Percentiles rank a stretch among this genome's conserved stretches.
These are phyloP conservation scores for Pyrrhoderma noxium DNA, from an alignment of 1,284 basidiomycete genomes.

Conservation along the genomic window DNA sequence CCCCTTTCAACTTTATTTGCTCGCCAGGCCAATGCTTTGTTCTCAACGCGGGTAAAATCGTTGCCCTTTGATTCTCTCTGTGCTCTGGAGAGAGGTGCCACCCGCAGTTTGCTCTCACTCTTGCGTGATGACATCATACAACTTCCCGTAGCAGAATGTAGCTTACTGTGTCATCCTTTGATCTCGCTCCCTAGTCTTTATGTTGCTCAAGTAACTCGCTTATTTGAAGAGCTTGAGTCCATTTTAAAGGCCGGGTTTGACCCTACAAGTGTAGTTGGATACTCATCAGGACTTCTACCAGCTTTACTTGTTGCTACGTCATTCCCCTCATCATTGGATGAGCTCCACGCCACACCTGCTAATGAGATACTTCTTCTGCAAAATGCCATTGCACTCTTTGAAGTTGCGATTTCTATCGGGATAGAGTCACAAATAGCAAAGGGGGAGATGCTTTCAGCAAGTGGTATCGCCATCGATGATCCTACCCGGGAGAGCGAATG, in stretches of 20 bases:
- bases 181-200: conserved; percentile 16
- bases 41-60: conserved; percentile 4
- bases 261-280: conserved; percentile 11
- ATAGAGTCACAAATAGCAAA: conserved; percentile 12
- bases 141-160: conserved; percentile 8
- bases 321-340: neutral
- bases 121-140: conserved; percentile 3
- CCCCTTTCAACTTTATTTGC: conserved; percentile 12
- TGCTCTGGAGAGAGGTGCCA: conserved; percentile 9
- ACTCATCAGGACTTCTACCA: conserved; percentile 17
- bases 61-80: neutral
- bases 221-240: conserved; percentile 12
- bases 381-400: conserved; percentile 12
- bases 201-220: conserved; percentile 14
- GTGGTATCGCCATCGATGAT: conserved; percentile 12
- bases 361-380: conserved; percentile 4
- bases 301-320: conserved; percentile 18
- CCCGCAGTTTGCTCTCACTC: conserved; percentile 3
- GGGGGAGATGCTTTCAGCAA: conserved; percentile 6
- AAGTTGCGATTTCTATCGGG: conserved; percentile 10
- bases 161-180: conserved; percentile 10
- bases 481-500: conserved; percentile 13
- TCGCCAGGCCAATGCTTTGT: conserved; percentile 2
- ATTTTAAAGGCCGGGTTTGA: neutral
- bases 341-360: neutral